Evolutionary conservation across 2,329 filamentous ascomycete genomes (phyloP), one percentile per base, ranked within the genome.

Genomic region (Ophiocordyceps robertsii): DNA sequence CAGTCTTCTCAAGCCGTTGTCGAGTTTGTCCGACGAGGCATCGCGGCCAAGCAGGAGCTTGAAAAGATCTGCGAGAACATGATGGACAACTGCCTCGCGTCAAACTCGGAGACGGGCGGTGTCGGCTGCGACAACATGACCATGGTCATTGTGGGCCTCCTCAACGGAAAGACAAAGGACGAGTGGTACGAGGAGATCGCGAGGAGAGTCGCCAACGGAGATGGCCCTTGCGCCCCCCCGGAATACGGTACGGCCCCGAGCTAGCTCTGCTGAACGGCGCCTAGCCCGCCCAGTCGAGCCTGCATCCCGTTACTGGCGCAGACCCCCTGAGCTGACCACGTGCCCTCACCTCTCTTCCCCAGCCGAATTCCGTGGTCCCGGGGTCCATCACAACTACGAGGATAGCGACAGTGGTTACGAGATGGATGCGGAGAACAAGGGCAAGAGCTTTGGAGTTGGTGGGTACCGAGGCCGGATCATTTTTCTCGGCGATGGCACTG

Each of bases 71-170:
- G 90, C 64, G 92, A 98, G 68, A 98, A 98, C 69, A 95, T 98
- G 87, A 98, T 98, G 92, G 90, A 98, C 71, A 98, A 96, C 70
- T 98, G 92, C 61, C 73, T 98, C 51, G 89, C 92, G 35, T 94
- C 89, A 47, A 96, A 94, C 75, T 95, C 89, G 52, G 92, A 98
- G 67, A 95, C 90, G 29, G 92, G 92, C 43, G 92, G 92, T 49
- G 90, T 98, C 47, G 92, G 92, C 47, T 98, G 92, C 64, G 92
- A 98, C 70, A 98, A 98, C 72, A 98, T 98, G 92, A 98, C 92
- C 53, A 96, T 98, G 84, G 71, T 82, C 54, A 75, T 98, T 51
- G 70, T 98, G 57, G 92, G 83, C 52, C 79, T 98, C 60, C 75
- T 98, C 53, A 79, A 85, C 57, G 92, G 90, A 62, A 88, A 85